Evolutionary conservation across 805 yeast species (phyloP), one percentile per base, ranked within the genome.

Genomic region (Kuraishia hungarica): DNA sequence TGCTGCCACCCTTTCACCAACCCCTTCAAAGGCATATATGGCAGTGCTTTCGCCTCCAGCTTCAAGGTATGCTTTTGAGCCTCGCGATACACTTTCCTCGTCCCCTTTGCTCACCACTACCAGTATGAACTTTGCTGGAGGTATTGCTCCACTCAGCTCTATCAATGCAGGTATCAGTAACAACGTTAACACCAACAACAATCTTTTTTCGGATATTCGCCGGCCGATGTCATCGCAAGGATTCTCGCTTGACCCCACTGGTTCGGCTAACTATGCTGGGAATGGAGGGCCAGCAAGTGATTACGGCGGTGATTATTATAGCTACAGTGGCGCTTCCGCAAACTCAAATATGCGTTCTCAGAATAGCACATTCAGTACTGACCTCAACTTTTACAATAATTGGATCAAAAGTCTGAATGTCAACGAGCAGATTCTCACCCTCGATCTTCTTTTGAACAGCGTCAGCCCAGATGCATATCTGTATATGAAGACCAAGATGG

Each of bases 21-120:
- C 87, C 1, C 87, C 82, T 69, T 84, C 84, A 57, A 83, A 82
- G 48, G 89, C 90, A 28, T 79, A 83, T 59, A 84, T 81, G 52
- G 89, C 86, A 19, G 78, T 75, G 56, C 79, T 83, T 48, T 86
- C 87, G 35, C 84, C 84, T 2, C 53, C 53, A 17, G 26, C 39
- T 0, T 65, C 70, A 21, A 51, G 71, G 7, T 66, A 66, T 56
- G 62, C 64, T 6, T 68, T 65, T 58, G 69, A 59, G 17, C 53
- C 58, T 2, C 20, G 54, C n/a, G 58, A 57, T 1, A 57, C 58
- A 11, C 55, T 55, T 22, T 58, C 60, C 1, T 60, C 64, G 55
- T 64, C 68, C 0, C 69, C 69, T 1, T 56, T 66, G 29, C 51
- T 66, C 20, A 26, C 54, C 8, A 62, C 56, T 51, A 54, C 62